These are phyloP conservation scores for Salix koriyanagi DNA, from an alignment of 345 rosid genomes.

Conservation along the genomic window DNA sequence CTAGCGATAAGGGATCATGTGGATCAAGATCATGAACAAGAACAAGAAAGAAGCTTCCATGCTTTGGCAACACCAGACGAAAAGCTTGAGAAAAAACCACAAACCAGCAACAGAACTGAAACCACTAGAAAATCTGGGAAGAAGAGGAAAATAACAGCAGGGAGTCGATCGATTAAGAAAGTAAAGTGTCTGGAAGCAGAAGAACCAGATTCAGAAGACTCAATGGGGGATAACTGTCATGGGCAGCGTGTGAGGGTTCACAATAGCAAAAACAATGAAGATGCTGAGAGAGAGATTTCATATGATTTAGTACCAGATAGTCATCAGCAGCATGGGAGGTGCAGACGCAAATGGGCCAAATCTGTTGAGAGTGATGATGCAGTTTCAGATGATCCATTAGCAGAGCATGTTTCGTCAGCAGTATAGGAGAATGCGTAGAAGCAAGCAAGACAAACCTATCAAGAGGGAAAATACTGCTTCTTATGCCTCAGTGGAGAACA, in stretches of 20 bases:
- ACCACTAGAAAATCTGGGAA: conserved; percentile 46
- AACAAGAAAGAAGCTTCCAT: conserved; percentile 38
- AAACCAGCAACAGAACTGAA: conserved; percentile 31
- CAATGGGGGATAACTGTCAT: conserved; percentile 39
- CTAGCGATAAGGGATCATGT: conserved; percentile 48
- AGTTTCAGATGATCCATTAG: conserved; percentile 32
- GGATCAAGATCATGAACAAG: conserved; percentile 43
- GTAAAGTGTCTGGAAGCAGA: conserved; percentile 36
- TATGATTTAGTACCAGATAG: conserved; percentile 42
- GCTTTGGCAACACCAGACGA: conserved; percentile 37
- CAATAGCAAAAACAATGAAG: conserved; percentile 38
- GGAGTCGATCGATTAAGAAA: conserved; percentile 44
- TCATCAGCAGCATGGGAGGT: conserved; percentile 27
- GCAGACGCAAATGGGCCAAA: conserved; percentile 25
- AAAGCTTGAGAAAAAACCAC: conserved; percentile 41
- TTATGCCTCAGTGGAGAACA: conserved; percentile 38
- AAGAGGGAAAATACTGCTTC: conserved; percentile 48
- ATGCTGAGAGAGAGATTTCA: conserved; percentile 34
- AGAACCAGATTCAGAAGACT: conserved; percentile 53
- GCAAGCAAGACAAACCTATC: conserved; percentile 28
- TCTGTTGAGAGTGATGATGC: conserved; percentile 25
- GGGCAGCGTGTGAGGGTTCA: conserved; percentile 37
- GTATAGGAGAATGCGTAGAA: conserved; percentile 25
- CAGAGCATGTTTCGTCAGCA: conserved; percentile 20
- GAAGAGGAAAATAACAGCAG: conserved; percentile 58